A percentile compares a stretch with the other conserved stretches of the same genome.
Evolutionary conservation across 129 eudicot genomes (phyloP).

Genomic region (Chrysanthemum lavandulifolium): DNA sequence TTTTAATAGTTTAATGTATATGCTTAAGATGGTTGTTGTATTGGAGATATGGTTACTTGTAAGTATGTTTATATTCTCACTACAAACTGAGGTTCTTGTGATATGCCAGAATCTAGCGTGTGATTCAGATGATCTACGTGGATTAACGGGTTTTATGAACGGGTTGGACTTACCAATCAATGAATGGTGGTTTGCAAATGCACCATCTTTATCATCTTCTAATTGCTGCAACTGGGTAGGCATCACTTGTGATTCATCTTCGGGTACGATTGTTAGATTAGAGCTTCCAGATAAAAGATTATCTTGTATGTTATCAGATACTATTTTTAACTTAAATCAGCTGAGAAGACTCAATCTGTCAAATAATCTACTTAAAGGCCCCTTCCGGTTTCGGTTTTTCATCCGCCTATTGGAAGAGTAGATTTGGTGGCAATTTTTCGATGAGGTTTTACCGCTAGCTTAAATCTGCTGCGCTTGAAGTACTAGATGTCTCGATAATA

Average conservation of each 20-base stretch:
- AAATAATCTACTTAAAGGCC: conserved; percentile 36
- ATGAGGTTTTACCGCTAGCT: conserved; percentile 41
- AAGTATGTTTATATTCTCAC: conserved; percentile 17
- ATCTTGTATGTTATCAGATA: conserved; percentile 21
- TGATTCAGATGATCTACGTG: conserved; percentile 40
- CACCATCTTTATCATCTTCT: conserved; percentile 30
- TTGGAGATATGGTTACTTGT: conserved; percentile 12
- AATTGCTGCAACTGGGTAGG: conserved; percentile 58
- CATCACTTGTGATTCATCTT: conserved; percentile 35
- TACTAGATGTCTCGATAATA: conserved; percentile 43
- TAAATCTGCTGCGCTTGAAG: conserved; percentile 40
- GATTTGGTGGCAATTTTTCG: conserved; percentile 41
- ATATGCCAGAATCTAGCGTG: conserved; percentile 38
- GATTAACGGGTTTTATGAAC: conserved; percentile 29
- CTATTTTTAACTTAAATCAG: conserved; percentile 40
- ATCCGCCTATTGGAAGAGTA: conserved; percentile 36
- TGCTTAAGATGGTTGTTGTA: conserved; percentile 3
- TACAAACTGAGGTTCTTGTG: conserved; percentile 22
- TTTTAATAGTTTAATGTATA: too few species aligned
- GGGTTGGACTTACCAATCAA: conserved; percentile 34
- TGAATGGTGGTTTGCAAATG: conserved; percentile 36
- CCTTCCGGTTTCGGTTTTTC: conserved; percentile 43
- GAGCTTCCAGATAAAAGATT: conserved; percentile 6
- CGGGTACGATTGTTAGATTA: conserved; percentile 30
- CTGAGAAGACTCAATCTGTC: conserved; percentile 60